Conservation (phyloP, 202 grass and related monocot species). For the Zizania palustris region DNA sequence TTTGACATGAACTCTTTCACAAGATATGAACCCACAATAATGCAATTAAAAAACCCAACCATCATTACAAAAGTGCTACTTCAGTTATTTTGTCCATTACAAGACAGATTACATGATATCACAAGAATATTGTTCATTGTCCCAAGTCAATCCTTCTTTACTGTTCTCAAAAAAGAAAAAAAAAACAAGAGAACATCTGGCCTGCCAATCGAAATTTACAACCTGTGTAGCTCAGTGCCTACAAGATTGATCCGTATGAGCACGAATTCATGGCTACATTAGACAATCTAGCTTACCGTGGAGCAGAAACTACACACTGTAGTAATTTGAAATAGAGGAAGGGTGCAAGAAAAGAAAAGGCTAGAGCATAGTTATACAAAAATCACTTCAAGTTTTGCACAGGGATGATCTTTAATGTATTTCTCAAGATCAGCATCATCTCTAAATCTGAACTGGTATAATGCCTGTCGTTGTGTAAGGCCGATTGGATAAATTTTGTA, state of each 20-base stretch:
- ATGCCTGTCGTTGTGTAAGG: slow-evolving; percentile 75
- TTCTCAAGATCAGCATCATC: slow-evolving; percentile 69
- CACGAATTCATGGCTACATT: slow-evolving; percentile 20
- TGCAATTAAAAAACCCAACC: neutral
- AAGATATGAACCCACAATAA: neutral
- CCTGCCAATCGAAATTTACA: slow-evolving; percentile 42
- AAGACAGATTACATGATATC: neutral
- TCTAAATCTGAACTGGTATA: slow-evolving; percentile 77
- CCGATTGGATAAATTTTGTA: slow-evolving; percentile 83
- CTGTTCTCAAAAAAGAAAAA: neutral
- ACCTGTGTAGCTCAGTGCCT: neutral
- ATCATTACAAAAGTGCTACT: neutral
- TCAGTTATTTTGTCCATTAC: neutral
- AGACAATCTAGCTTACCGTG: slow-evolving; percentile 43
- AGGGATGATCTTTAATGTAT: slow-evolving; percentile 84
- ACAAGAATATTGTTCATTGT: neutral
- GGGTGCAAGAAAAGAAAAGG: neutral
- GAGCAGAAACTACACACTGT: slow-evolving; percentile 12
- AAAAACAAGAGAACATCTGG: neutral
- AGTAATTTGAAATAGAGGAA: slow-evolving; percentile 27
- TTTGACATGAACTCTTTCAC: neutral
- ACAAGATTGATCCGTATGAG: slow-evolving; percentile 15
- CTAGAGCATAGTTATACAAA: slow-evolving; percentile 69
- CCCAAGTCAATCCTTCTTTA: slow-evolving; percentile 22
- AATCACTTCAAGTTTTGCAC: slow-evolving; percentile 90